phyloP scores from a whole-genome alignment of 768 basidiomycete species.

The Pseudohyphozyma bogoriensis region DNA sequence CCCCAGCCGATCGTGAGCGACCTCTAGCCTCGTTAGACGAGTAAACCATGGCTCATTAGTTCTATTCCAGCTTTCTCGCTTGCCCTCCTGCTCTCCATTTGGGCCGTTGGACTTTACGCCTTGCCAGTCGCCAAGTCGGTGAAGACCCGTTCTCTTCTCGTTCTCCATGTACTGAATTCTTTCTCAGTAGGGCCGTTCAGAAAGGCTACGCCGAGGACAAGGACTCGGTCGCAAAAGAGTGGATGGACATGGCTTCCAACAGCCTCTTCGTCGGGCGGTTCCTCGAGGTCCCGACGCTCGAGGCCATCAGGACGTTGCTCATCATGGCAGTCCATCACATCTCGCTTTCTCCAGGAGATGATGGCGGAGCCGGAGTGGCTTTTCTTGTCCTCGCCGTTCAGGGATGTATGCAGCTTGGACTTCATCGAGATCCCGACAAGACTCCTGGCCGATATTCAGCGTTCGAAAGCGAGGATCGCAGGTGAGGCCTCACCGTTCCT shows the following conservation, averaged over 20 bases:
- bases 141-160: not conserved
- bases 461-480: slow-evolving; percentile 2
- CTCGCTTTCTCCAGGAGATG: slow-evolving; percentile 1
- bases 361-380: not conserved
- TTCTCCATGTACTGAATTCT: not conserved
- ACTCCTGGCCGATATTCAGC: not conserved
- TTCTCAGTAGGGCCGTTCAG: not conserved
- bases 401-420: not conserved
- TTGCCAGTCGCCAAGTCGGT: not conserved
- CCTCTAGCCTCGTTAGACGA: not conserved
- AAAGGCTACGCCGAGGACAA: not conserved
- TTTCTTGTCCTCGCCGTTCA: not conserved
- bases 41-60: not conserved
- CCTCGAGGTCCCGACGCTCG: slow-evolving; percentile 2
- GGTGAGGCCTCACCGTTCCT: too few relatives aligned
- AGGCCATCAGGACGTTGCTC: not conserved
- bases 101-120: not conserved
- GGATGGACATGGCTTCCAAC: not conserved
- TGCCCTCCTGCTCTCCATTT: slow-evolving; percentile 3
- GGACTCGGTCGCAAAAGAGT: not conserved
- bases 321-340: slow-evolving; percentile 2
- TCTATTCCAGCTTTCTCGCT: not conserved
- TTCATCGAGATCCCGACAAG: slow-evolving; percentile 6
- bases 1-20: not conserved
- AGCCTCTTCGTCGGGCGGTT: not conserved